Percentiles rank a stretch among this genome's conserved stretches.
phyloP scores from a whole-genome alignment of 768 basidiomycete species.

The Hygrocybe punicea region DNA sequence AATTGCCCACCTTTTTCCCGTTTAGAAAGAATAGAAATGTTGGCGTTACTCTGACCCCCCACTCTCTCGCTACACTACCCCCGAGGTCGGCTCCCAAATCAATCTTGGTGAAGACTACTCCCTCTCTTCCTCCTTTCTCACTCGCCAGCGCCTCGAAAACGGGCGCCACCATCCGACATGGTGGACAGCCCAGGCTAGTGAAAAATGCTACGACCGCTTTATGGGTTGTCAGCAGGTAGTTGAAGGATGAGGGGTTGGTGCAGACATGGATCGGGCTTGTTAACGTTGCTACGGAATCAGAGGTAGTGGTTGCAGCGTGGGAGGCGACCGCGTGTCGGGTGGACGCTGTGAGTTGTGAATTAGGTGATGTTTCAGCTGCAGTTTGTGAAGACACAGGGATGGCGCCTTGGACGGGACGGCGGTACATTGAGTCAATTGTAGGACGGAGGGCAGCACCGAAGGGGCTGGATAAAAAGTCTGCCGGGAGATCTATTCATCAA shows the following conservation, averaged over 20 bases:
- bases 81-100: conserved; percentile 74
- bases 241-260: conserved; percentile 50
- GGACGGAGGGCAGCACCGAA: conserved; percentile 84
- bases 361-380: conserved; percentile 34
- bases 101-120: conserved; percentile 78
- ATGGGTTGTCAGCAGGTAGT: conserved; percentile 54
- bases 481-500: conserved; percentile 56
- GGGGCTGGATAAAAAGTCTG: conserved; percentile 84
- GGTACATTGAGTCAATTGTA: conserved; percentile 88
- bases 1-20: conserved; percentile 56
- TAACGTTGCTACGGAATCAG: conserved; percentile 38
- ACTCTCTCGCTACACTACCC: conserved; percentile 54
- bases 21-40: conserved; percentile 87
- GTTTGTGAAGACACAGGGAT: conserved; percentile 24
- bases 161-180: conserved; percentile 82
- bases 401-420: conserved; percentile 40
- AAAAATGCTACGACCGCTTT: conserved; percentile 78
- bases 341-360: conserved; percentile 50
- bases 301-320: conserved; percentile 27
- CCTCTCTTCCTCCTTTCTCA: conserved; percentile 49
- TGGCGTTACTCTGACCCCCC: conserved; percentile 72
- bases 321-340: conserved; percentile 56
- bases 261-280: conserved; percentile 62
- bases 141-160: conserved; percentile 75
- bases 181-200: conserved; percentile 70